Conservation (phyloP, 352 stramenopile species). For the Phytopythium ostracodes region DNA sequence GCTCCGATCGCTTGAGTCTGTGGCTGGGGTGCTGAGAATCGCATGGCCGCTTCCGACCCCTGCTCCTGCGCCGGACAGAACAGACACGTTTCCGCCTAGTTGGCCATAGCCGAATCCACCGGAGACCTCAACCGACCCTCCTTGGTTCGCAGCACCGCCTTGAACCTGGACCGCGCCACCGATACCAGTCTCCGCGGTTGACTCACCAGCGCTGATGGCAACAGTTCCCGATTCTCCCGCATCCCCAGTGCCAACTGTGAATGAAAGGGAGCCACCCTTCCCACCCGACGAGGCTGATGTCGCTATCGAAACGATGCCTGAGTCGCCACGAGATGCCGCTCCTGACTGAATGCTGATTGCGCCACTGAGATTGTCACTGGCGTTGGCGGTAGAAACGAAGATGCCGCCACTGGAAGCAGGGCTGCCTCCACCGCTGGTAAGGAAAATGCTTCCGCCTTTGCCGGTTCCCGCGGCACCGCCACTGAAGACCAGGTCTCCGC, state of each 20-base stretch:
- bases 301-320: neutral
- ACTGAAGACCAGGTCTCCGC: neutral
- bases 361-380: neutral
- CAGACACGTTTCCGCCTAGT: neutral
- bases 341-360: neutral
- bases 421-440: slow-evolving; percentile 7
- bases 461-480: slow-evolving; percentile 10
- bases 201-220: neutral
- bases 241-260: neutral
- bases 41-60: neutral
- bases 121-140: neutral
- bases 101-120: neutral
- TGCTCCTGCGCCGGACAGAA: neutral
- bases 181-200: neutral
- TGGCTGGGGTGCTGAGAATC: neutral
- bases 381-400: slow-evolving; percentile 1
- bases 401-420: slow-evolving; percentile 6
- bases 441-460: slow-evolving; percentile 4
- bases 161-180: neutral
- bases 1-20: neutral
- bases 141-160: neutral
- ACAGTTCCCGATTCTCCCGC: neutral
- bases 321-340: neutral
- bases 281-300: neutral
- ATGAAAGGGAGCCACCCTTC: neutral